These are phyloP conservation scores for Chloromonas sp. DNA, from an alignment of 163 green algal species.

Conservation along the genomic window DNA sequence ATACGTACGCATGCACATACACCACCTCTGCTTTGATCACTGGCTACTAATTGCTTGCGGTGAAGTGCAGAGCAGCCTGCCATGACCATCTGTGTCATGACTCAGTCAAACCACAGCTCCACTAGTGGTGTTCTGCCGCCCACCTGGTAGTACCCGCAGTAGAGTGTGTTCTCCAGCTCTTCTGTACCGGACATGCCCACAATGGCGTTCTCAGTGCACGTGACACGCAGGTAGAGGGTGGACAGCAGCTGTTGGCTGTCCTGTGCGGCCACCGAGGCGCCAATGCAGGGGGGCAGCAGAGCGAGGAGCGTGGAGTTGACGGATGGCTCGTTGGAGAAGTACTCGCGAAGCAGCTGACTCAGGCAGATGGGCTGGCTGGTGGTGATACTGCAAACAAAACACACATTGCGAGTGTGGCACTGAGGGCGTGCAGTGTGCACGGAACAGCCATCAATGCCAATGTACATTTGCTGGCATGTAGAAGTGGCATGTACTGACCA, in stretches of 20 bases:
- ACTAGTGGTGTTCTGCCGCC: no score
- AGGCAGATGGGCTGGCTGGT: not conserved
- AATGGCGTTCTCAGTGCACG: not conserved
- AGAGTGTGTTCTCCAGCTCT: not conserved
- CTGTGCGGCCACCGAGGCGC: not conserved
- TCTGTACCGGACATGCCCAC: not conserved
- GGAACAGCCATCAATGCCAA: no score
- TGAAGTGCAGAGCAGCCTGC: no score
- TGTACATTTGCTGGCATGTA: no score
- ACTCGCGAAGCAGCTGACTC: not conserved
- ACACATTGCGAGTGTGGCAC: not conserved
- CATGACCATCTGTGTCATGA: no score
- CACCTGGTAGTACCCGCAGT: not conserved
- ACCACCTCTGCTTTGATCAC: no score
- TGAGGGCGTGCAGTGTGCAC: no score
- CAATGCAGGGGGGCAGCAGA: not conserved
- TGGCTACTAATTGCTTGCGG: no score
- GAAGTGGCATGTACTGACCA: no score
- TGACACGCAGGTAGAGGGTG: not conserved
- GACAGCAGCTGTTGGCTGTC: not conserved
- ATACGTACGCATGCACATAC: no score
- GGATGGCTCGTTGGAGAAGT: not conserved
- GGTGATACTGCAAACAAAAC: not conserved
- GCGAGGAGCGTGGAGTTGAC: not conserved
- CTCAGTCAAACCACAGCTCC: no score